Evolutionary conservation across 2,329 filamentous ascomycete genomes (phyloP).

Genomic region (Curvularia lunata): DNA sequence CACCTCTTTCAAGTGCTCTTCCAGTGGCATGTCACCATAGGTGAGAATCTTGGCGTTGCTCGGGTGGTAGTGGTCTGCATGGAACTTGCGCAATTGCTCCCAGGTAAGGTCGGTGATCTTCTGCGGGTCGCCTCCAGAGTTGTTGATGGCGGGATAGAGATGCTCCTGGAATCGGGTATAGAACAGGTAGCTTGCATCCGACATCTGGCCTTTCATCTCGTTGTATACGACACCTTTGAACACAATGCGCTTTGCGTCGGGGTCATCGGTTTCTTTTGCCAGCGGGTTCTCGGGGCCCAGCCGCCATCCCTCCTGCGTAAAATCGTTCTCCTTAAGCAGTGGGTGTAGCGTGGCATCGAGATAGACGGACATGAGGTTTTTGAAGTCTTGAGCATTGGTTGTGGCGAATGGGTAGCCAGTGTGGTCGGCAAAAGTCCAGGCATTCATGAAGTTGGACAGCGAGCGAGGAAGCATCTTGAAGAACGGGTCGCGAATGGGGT

Average conservation of each 20-base stretch:
- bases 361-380: constrained; percentile 95
- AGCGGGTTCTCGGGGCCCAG: constrained; percentile 88
- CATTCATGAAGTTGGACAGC: constrained; percentile 99
- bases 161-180: constrained; percentile 95
- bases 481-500: constrained; percentile 97
- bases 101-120: constrained; percentile 97
- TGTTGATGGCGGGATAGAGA: constrained; percentile 92
- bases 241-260: constrained; percentile 71
- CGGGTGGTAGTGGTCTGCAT: constrained; percentile 92
- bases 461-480: constrained; percentile 99
- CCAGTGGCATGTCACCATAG: constrained; percentile 89
- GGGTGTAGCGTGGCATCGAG: constrained; percentile 93
- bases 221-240: constrained; percentile 99
- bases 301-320: constrained; percentile 95
- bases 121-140: constrained; percentile 94
- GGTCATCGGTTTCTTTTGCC: constrained; percentile 51
- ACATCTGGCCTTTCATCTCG: constrained; percentile 99
- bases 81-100: constrained; percentile 85
- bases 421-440: constrained; percentile 94
- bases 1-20: constrained; percentile 79
- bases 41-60: constrained; percentile 97
- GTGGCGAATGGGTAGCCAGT: constrained; percentile 98
- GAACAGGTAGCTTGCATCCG: constrained; percentile 93
- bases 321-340: constrained; percentile 87
- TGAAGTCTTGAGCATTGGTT: constrained; percentile 93